Percentiles rank a stretch among this genome's conserved stretches.
These are phyloP conservation scores for Ceratocystis huliohia DNA, from an alignment of 2,329 filamentous ascomycete species.

Conservation along the genomic window DNA sequence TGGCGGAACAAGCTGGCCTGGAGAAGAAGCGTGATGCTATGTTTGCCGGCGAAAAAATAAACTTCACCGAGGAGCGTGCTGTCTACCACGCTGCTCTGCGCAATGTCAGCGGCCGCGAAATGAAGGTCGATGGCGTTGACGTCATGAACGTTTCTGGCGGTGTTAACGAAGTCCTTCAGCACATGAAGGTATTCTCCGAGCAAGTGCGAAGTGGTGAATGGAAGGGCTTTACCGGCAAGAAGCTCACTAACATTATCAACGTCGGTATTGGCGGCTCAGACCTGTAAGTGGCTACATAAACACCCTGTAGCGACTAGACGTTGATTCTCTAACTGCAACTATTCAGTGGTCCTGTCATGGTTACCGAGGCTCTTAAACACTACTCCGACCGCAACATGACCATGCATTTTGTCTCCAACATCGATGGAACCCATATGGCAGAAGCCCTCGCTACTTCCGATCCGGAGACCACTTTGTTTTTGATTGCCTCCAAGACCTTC, in stretches of 20 bases:
- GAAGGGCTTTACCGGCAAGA: slow-evolving; percentile 96
- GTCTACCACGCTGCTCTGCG: slow-evolving; percentile 92
- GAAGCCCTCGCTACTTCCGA: slow-evolving; percentile 81
- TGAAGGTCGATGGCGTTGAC: slow-evolving; percentile 79
- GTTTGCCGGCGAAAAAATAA: slow-evolving; percentile 97
- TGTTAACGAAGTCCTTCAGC: slow-evolving; percentile 79
- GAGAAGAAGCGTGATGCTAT: slow-evolving; percentile 93
- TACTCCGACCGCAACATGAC: slow-evolving; percentile 79
- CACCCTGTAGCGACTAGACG: slow-evolving; percentile 23
- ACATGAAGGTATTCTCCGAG: slow-evolving; percentile 98
- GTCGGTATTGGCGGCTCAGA: slow-evolving; percentile 97
- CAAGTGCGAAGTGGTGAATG: slow-evolving; percentile 87
- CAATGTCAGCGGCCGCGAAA: slow-evolving; percentile 71
- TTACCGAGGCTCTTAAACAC: slow-evolving; percentile 90
- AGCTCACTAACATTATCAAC: slow-evolving; percentile 92
- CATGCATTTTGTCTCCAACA: slow-evolving; percentile 98
- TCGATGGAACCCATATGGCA: slow-evolving; percentile 94
- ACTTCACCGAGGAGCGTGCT: slow-evolving; percentile 93
- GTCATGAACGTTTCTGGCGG: slow-evolving; percentile 82
- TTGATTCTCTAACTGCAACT: slow-evolving; percentile 21
- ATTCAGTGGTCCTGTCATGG: slow-evolving; percentile 86
- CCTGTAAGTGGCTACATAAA: slow-evolving; percentile 54
- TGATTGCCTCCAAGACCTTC: slow-evolving; percentile 98
- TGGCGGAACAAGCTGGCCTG: slow-evolving; percentile 80
- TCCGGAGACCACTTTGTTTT: slow-evolving; percentile 96